Percentiles rank a stretch among this genome's conserved stretches.
Conservation (phyloP, 2,329 filamentous ascomycete species). For the Aspergillus calidoustus region DNA sequence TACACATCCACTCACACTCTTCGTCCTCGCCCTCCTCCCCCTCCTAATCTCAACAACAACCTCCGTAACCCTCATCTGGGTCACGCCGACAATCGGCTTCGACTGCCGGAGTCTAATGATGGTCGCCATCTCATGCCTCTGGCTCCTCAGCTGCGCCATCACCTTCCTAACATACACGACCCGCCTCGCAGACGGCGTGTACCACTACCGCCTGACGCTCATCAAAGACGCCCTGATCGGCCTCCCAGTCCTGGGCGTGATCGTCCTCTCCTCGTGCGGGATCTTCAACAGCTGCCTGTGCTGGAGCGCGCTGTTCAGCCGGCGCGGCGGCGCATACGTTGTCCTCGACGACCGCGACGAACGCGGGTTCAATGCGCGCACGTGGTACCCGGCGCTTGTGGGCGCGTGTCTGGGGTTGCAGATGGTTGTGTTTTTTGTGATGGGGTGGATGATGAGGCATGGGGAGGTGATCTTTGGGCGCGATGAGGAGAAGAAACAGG, state of each 20-base stretch:
- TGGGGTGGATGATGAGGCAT: background rate
- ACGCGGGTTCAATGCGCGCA: background rate
- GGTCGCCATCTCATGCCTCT: background rate
- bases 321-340: background rate
- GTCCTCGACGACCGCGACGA: background rate
- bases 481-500: background rate
- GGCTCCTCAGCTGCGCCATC: background rate
- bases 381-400: background rate
- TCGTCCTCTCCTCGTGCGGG: background rate
- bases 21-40: background rate
- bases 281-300: background rate
- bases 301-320: background rate
- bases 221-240: background rate
- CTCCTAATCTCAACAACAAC: background rate
- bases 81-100: background rate
- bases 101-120: background rate
- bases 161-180: background rate
- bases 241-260: background rate
- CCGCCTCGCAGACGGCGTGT: background rate
- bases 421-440: background rate
- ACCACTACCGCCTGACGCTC: background rate
- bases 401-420: background rate
- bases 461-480: background rate
- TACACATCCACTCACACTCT: background rate
- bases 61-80: background rate